Conservation (phyloP, 805 yeast species). For the Ogataea pilisensis region DNA sequence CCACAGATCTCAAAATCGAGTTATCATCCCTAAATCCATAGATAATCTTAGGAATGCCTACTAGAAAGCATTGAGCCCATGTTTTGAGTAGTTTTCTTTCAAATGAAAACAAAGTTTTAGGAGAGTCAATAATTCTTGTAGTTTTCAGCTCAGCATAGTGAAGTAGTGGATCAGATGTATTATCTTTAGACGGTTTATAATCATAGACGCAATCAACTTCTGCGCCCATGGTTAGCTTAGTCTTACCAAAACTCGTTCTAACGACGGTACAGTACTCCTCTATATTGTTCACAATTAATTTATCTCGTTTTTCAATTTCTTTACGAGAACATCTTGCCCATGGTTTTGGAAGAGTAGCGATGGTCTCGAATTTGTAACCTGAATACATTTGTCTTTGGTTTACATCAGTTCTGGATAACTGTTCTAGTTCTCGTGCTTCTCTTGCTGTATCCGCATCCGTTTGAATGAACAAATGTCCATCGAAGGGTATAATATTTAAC, state of each 20-base stretch:
- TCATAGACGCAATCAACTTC: conserved; percentile 93
- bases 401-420: conserved; percentile 31
- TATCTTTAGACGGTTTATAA: conserved; percentile 46
- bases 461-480: conserved; percentile 68
- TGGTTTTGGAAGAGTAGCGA: conserved; percentile 73
- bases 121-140: conserved; percentile 48
- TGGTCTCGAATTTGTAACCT: conserved; percentile 83
- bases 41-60: conserved; percentile 76
- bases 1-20: conserved; percentile 60
- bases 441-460: conserved; percentile 32
- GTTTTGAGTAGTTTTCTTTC: conserved; percentile 73
- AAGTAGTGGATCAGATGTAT: conserved; percentile 43
- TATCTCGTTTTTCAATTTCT: conserved; percentile 62
- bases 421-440: conserved; percentile 28
- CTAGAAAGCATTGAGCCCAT: conserved; percentile 92
- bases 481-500: conserved; percentile 63
- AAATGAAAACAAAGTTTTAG: conserved; percentile 57
- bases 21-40: conserved; percentile 85
- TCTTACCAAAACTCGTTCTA: conserved; percentile 75
- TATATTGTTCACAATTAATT: conserved; percentile 58
- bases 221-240: conserved; percentile 70
- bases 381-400: conserved; percentile 45
- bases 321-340: conserved; percentile 65
- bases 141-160: conserved; percentile 90
- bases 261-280: conserved; percentile 83